Evolutionary conservation across 495 filamentous ascomycete species (phyloP).

Genomic region (Chaetomidium leptoderma): DNA sequence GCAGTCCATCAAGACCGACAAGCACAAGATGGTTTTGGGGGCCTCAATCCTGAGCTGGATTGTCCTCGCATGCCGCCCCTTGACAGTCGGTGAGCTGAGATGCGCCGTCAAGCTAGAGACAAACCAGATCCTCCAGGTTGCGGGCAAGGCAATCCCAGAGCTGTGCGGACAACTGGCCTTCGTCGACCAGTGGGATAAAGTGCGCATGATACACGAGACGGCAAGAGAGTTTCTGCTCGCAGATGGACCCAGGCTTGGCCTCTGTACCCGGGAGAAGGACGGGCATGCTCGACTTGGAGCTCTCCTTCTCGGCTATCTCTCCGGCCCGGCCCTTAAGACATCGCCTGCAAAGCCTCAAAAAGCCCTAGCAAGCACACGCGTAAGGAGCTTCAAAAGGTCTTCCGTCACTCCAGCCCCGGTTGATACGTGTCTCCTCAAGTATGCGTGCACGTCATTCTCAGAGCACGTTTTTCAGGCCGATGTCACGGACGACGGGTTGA

Average conservation of each 20-base stretch:
- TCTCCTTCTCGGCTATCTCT: slow-evolving; percentile 26
- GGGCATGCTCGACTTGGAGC: slow-evolving; percentile 24
- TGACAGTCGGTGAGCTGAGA: slow-evolving; percentile 28
- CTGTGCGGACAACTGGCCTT: slow-evolving; percentile 33
- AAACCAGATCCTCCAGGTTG: slow-evolving; percentile 26
- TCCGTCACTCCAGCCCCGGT: neutral
- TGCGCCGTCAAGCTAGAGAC: slow-evolving; percentile 30
- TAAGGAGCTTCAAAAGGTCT: neutral
- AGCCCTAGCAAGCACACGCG: neutral
- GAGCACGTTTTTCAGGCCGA: slow-evolving; percentile 26
- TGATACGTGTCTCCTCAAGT: slow-evolving; percentile 25
- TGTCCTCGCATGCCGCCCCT: slow-evolving; percentile 23
- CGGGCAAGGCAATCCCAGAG: slow-evolving; percentile 25
- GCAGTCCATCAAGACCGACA: slow-evolving; percentile 21
- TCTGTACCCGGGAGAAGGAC: slow-evolving; percentile 16
- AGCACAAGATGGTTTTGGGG: slow-evolving; percentile 19
- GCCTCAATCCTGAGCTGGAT: slow-evolving; percentile 32
- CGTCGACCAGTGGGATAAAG: slow-evolving; percentile 22
- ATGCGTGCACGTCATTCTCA: slow-evolving; percentile 29
- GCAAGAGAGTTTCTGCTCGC: slow-evolving; percentile 32
- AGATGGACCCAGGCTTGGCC: slow-evolving; percentile 9
- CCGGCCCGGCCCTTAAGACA: slow-evolving; percentile 15
- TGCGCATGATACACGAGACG: slow-evolving; percentile 35
- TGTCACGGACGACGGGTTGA: slow-evolving; percentile 18
- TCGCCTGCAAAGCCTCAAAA: neutral